Evolutionary conservation across 83 land plant genomes (phyloP).

Genomic region (Diphasiastrum complanatum): DNA sequence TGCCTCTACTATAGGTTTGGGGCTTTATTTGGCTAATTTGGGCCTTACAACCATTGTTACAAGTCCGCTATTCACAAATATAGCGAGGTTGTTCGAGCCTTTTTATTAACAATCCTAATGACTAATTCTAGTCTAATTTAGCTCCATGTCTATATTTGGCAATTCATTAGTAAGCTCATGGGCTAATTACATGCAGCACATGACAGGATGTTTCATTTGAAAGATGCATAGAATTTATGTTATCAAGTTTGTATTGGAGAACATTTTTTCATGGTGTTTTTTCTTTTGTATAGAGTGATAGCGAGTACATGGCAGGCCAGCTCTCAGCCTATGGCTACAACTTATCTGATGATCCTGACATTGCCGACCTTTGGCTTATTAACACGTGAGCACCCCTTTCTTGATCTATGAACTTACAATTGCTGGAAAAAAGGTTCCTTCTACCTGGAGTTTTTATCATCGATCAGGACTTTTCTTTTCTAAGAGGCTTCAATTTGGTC

Average conservation of each 20-base stretch:
- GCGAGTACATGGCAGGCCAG: slow-evolving; percentile 98
- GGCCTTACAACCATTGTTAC: too few relatives aligned
- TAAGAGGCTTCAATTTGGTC: too few relatives aligned
- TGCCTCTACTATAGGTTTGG: too few relatives aligned
- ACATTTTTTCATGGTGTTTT: slow-evolving; percentile 2
- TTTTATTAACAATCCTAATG: too few relatives aligned
- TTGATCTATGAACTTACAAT: too few relatives aligned
- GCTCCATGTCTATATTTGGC: too few relatives aligned
- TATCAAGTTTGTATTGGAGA: background rate
- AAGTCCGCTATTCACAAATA: too few relatives aligned
- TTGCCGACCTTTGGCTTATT: slow-evolving; percentile 83
- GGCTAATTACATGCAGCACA: too few relatives aligned
- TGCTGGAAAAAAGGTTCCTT: background rate
- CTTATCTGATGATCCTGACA: slow-evolving; percentile 61
- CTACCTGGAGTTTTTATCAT: background rate
- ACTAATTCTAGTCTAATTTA: too few relatives aligned
- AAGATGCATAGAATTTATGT: background rate
- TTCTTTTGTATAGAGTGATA: slow-evolving; percentile 66
- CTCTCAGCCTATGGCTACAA: slow-evolving; percentile 88
- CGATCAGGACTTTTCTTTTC: background rate
- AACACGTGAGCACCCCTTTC: slow-evolving; percentile 83
- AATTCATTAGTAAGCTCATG: too few relatives aligned
- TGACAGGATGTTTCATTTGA: slow-evolving; percentile 1
- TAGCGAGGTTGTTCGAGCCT: too few relatives aligned
- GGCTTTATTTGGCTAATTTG: too few relatives aligned